Evolutionary conservation across 805 yeast species (phyloP).

Genomic region (Alloascoidea hylecoeti): DNA sequence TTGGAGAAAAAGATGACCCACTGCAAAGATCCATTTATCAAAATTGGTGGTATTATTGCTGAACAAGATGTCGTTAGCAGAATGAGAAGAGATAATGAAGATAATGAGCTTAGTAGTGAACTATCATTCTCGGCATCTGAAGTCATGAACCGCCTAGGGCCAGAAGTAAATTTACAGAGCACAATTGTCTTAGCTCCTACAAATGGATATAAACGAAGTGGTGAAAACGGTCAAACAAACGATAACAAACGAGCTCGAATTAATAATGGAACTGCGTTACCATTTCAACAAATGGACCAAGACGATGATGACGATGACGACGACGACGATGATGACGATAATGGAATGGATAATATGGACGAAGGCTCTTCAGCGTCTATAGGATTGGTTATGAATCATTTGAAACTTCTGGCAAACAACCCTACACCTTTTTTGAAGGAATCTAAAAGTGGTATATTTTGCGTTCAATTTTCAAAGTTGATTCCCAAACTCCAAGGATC

Average conservation of each 20-base stretch:
- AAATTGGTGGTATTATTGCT: constrained; percentile 14
- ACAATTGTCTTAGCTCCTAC: constrained; percentile 7
- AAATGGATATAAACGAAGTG: constrained; percentile 1
- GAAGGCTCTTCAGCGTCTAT: constrained; percentile 14
- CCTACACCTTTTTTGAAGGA: constrained; percentile 39
- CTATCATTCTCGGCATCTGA: constrained; percentile 21
- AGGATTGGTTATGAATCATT: constrained; percentile 40
- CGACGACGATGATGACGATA: constrained; percentile 10
- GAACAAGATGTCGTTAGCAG: not conserved
- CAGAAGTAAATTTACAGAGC: constrained; percentile 8
- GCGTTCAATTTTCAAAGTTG: constrained; percentile 47
- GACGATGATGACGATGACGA: constrained; percentile 14
- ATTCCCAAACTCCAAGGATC: constrained; percentile 29
- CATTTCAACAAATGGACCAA: constrained; percentile 10
- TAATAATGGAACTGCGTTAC: constrained; percentile 3
- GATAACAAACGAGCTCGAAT: constrained; percentile 3
- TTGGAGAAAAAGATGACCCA: constrained; percentile 44
- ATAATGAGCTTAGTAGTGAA: constrained; percentile 13
- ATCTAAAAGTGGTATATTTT: constrained; percentile 20
- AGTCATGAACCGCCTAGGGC: constrained; percentile 11
- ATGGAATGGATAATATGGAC: constrained; percentile 4
- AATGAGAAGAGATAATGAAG: constrained; percentile 1
- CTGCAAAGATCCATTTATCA: constrained; percentile 7
- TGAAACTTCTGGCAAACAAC: constrained; percentile 46
- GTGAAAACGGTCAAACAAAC: not conserved